These are phyloP conservation scores for Solanum appendiculatum DNA, from an alignment of 257 asterid species.

Conservation along the genomic window DNA sequence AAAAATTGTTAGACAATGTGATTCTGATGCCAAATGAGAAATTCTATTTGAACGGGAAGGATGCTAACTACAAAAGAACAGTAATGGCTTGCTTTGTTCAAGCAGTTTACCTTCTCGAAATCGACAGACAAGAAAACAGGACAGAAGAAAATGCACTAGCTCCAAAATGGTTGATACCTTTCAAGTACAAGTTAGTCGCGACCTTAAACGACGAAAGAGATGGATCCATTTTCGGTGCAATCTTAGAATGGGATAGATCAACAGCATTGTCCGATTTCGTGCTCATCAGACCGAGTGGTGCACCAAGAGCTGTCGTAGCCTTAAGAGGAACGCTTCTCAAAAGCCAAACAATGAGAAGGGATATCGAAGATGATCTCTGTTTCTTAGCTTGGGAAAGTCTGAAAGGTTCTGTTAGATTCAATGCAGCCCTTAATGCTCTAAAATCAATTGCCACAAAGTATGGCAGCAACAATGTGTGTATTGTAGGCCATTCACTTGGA, in stretches of 20 bases:
- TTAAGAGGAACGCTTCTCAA: conserved; percentile 69
- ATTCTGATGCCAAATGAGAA: too few species aligned
- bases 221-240: conserved; percentile 70
- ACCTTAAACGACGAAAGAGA: conserved; percentile 62
- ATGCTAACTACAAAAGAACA: conserved; percentile 60
- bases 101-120: conserved; percentile 66
- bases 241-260: conserved; percentile 70
- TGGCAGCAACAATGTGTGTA: conserved; percentile 55
- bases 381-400: conserved; percentile 72
- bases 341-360: conserved; percentile 62
- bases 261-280: conserved; percentile 59
- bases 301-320: conserved; percentile 55
- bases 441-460: conserved; percentile 33
- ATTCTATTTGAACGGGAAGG: conserved; percentile 41
- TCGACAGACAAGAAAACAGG: conserved; percentile 67
- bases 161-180: conserved; percentile 78
- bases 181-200: conserved; percentile 55
- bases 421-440: conserved; percentile 29
- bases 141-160: conserved; percentile 46
- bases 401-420: conserved; percentile 60
- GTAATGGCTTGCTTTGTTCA: conserved; percentile 73
- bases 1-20: neutral
- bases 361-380: conserved; percentile 64
- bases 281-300: conserved; percentile 62
- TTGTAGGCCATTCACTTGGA: conserved; percentile 71